Evolutionary conservation across 805 yeast species (phyloP), one percentile per base, ranked within the genome.

Genomic region (Monosporozyma servazzii): DNA sequence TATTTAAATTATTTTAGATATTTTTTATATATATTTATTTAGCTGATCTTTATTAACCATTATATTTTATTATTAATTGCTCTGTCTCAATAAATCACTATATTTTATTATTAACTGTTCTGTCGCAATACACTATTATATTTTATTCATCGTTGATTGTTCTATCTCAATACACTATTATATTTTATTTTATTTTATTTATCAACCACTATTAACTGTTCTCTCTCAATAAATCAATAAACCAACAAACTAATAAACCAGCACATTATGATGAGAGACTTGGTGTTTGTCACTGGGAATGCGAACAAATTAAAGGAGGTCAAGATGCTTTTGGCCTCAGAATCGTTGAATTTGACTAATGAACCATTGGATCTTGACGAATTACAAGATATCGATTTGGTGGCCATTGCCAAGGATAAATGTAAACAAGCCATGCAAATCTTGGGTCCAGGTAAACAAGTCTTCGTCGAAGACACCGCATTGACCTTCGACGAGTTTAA

Each of bases 381-480:
- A 70, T 69, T 93, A 45, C 99, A 93, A 70, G 99, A 96, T 30
- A 70, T 91, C n/a, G 59, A 60, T 21, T 77, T 89, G 47, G 83
- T 82, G 42, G 86, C 86, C 50, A 91, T 93, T 43, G 86, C 96
- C 0, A 75, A 73, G 45, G 87, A 82, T 62, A 93, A 93, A 66
- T 88, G 95, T 51, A 70, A 58, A 29, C 69, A 75, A 60, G 75
- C 82, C 11, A 96, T 96, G 2, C 85, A 91, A 5, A 62, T 67
- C 11, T 63, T 78, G 8, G 69, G 79, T 3, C 65, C 73, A 2
- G 93, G 95, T 6, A 54, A 51, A 0, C 91, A 98, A 0, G 97
- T 88, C 0, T 74, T 93, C 52, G 96, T 90, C 3, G 99, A 93
- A 65, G 99, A 93, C 62, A 93, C 99, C 0, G 90, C 96, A 48